phyloP scores from a whole-genome alignment of 192 early-diverging fungal genomes.

The Backusella psychrophila region DNA sequence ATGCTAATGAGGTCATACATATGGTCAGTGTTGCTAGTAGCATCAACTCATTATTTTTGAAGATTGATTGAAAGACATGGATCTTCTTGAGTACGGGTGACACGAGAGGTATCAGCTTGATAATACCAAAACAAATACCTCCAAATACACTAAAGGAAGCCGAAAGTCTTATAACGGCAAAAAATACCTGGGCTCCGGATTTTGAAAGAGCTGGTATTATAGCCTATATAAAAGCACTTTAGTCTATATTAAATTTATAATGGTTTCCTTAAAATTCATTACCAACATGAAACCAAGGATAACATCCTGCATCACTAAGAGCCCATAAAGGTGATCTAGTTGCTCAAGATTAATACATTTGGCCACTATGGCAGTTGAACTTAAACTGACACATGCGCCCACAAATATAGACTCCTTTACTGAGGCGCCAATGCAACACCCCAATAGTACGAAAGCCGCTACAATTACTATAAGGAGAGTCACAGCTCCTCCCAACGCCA shows the following conservation, averaged over 20 bases:
- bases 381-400: slow-evolving; percentile 49
- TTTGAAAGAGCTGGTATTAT: slow-evolving; percentile 39
- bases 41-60: slow-evolving; percentile 40
- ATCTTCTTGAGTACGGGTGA: slow-evolving; percentile 1
- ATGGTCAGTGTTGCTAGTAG: slow-evolving; percentile 43
- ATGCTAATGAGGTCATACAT: slow-evolving; percentile 40
- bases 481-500: slow-evolving; percentile 45
- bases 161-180: slow-evolving; percentile 27
- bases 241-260: background rate
- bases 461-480: slow-evolving; percentile 43
- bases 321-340: slow-evolving; percentile 48
- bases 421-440: slow-evolving; percentile 31
- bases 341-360: slow-evolving; percentile 39
- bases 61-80: slow-evolving; percentile 7
- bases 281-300: slow-evolving; percentile 55
- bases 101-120: slow-evolving; percentile 12
- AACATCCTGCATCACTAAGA: slow-evolving; percentile 55
- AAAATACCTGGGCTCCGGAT: slow-evolving; percentile 38
- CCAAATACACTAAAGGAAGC: slow-evolving; percentile 40
- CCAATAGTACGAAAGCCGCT: slow-evolving; percentile 30
- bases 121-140: slow-evolving; percentile 28
- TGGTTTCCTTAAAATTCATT: slow-evolving; percentile 16
- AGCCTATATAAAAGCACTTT: slow-evolving; percentile 18
- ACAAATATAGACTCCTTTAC: slow-evolving; percentile 48
- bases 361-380: slow-evolving; percentile 50